Evolutionary conservation across 331 rosid genomes (phyloP).

Genomic region (Saraca asoca): DNA sequence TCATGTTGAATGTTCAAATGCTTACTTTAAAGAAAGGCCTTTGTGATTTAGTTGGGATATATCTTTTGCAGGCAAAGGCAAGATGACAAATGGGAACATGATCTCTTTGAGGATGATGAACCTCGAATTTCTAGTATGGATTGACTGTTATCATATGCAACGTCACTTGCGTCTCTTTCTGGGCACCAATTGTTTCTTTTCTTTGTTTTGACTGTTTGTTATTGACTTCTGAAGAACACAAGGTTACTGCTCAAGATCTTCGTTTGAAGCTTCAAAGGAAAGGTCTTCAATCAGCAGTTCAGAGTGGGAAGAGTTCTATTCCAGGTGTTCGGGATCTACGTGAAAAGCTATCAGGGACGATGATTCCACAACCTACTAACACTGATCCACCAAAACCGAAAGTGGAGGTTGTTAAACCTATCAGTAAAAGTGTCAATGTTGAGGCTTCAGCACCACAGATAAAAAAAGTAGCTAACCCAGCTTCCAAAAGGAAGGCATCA

Average conservation of each 20-base stretch:
- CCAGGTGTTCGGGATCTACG: conserved; percentile 71
- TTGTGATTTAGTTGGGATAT: conserved; percentile 19
- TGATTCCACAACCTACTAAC: conserved; percentile 62
- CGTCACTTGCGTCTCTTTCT: conserved; percentile 48
- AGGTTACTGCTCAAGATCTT: conserved; percentile 76
- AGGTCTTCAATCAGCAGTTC: conserved; percentile 62
- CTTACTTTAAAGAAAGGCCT: conserved; percentile 2
- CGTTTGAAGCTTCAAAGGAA: conserved; percentile 92
- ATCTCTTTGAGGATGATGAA: conserved; percentile 67
- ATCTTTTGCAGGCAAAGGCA: conserved; percentile 77
- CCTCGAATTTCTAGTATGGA: conserved; percentile 74
- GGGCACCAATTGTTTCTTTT: conserved; percentile 42
- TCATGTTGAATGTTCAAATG: conserved; percentile 8
- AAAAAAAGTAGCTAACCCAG: conserved; percentile 54
- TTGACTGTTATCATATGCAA: conserved; percentile 41
- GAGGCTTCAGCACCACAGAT: conserved; percentile 46
- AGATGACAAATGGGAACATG: conserved; percentile 99
- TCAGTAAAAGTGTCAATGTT: conserved; percentile 46
- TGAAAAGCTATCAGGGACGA: conserved; percentile 69
- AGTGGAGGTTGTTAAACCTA: conserved; percentile 46
- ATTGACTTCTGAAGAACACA: conserved; percentile 70
- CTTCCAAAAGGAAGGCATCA: conserved; percentile 56
- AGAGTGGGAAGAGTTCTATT: conserved; percentile 61
- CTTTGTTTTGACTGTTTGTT: conserved; percentile 57
- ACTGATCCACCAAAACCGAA: conserved; percentile 59